Percentiles rank a stretch among this genome's conserved stretches.
phyloP scores from a whole-genome alignment of 176 grass and related monocot genomes.

The Luzula sylvatica region DNA sequence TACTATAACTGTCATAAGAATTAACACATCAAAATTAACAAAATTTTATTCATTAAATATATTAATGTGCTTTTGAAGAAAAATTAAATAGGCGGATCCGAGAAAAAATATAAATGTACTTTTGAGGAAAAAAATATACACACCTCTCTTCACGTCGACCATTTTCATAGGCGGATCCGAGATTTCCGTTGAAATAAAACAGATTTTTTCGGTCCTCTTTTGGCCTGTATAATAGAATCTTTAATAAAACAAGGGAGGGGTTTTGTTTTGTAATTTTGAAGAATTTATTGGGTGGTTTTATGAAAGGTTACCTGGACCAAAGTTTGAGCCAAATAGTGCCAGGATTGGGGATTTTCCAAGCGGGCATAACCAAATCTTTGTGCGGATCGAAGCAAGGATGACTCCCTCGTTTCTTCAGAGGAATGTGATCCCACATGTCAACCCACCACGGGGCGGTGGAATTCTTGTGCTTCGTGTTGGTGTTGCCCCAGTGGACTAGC shows the following conservation, averaged over 20 bases:
- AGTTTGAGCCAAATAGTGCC: conserved; percentile 73
- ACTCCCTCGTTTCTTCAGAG: conserved; percentile 59
- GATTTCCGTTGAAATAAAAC: conserved; percentile 98
- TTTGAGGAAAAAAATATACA: conserved; percentile 20
- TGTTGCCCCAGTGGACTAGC: conserved; percentile 96
- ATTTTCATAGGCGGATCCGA: conserved; percentile 72
- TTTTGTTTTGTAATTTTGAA: too few species aligned
- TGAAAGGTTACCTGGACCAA: conserved; percentile 24
- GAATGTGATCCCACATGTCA: conserved; percentile 88
- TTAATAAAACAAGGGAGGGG: conserved; percentile 9
- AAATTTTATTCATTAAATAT: too few species aligned
- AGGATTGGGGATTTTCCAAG: conserved; percentile 80
- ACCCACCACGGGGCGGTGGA: conserved; percentile 87
- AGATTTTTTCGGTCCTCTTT: conserved; percentile 58
- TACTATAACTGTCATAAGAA: too few species aligned
- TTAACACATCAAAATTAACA: too few species aligned
- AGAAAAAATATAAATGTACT: too few species aligned
- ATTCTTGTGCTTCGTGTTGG: conserved; percentile 73
- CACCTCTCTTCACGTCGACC: conserved; percentile 68
- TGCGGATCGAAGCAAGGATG: conserved; percentile 86
- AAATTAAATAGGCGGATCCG: too few species aligned
- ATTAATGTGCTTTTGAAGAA: too few species aligned
- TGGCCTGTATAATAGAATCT: too few species aligned
- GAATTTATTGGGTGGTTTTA: too few species aligned
- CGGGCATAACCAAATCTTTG: conserved; percentile 87